Base-by-base conservation (phyloP, 192 early-diverging fungal genomes). In the Backusella mclennaniae region DNA sequence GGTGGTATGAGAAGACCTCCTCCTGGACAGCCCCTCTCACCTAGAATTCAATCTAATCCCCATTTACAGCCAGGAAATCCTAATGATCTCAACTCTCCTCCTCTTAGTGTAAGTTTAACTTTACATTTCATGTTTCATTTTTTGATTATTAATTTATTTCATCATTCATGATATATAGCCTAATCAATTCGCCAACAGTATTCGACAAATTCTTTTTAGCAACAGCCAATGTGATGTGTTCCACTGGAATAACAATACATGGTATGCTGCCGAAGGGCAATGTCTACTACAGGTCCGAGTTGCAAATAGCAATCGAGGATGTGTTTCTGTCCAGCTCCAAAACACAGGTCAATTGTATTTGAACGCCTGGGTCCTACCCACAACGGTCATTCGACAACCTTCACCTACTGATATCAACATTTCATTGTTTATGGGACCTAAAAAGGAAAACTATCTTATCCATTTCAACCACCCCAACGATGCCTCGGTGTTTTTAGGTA, bases 341-440 rank as follows among this genome's bases (percentile, higher is more conserved):
- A 76, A 80, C 35, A 69, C 75, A 7, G 80, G 81, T 11, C 81
- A 85, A 53, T 78, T 88, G 79, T 75, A 85, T 76, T 76, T 89
- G 77, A 89, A 88, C 66, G 84, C 88, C 35, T 89, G 88, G 88
- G 84, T 89, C n/a, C 74, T 82, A 14, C 77, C 84, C 11, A 82
- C 78, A 21, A 89, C 83, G 0, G 80, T 79, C 3, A 80, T 85
- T 67, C 72, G 83, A 6, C 83, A 78, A 12, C 81, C 86, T 5
- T 83, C 85, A 6, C 70, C 83, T 59, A 88, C 84, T 0, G 84
- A 85, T 49, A 74, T 89, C 15, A 84, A 77, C 46, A 75, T 89
- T 42, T 83, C 85, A n/a, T 78, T 88, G 74, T 84, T 83, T 71
- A 87, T 87, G 82, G 86, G 80, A 9, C 69, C 71, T 7, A 80